Evolutionary conservation across 495 filamentous ascomycete species (phyloP).

Genomic region (Podospora comata): DNA sequence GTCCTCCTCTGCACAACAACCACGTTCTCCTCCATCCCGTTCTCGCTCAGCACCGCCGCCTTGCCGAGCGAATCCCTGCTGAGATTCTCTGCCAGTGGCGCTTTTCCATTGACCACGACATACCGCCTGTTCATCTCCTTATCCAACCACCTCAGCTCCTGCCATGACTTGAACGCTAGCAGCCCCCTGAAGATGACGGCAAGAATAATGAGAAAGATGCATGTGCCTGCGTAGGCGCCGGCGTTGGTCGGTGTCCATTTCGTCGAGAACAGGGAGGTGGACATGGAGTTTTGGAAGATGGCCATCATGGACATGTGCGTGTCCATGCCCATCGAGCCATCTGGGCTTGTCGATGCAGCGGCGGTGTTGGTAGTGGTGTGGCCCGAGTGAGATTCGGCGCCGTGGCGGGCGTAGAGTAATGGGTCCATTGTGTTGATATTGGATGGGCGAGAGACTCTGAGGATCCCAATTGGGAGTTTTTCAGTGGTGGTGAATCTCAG

Average conservation of each 20-base stretch:
- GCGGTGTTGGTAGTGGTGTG: not conserved
- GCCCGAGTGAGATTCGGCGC: not conserved
- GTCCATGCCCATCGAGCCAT: slow-evolving; percentile 14
- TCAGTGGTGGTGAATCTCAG: not conserved
- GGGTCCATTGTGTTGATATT: slow-evolving; percentile 10
- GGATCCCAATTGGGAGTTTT: not conserved
- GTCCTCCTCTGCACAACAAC: slow-evolving; percentile 58
- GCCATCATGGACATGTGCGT: slow-evolving; percentile 42
- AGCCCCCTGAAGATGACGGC: slow-evolving; percentile 64
- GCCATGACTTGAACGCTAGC: slow-evolving; percentile 60
- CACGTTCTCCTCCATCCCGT: slow-evolving; percentile 72
- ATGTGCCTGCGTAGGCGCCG: slow-evolving; percentile 76
- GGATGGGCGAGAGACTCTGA: not conserved
- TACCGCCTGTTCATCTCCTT: slow-evolving; percentile 68
- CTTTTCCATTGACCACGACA: slow-evolving; percentile 65
- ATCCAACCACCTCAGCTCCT: slow-evolving; percentile 55
- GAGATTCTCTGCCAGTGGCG: slow-evolving; percentile 53
- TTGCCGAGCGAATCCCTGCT: slow-evolving; percentile 51
- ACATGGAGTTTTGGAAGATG: slow-evolving; percentile 62
- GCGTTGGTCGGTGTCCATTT: slow-evolving; percentile 67
- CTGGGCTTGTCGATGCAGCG: slow-evolving; percentile 1
- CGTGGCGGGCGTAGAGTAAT: slow-evolving; percentile 14
- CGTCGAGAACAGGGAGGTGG: slow-evolving; percentile 69
- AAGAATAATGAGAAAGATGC: slow-evolving; percentile 79
- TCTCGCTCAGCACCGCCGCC: slow-evolving; percentile 58